These are phyloP conservation scores for Calonectria pseudoreteaudii DNA, from an alignment of 2,329 filamentous ascomycete species.

Conservation along the genomic window DNA sequence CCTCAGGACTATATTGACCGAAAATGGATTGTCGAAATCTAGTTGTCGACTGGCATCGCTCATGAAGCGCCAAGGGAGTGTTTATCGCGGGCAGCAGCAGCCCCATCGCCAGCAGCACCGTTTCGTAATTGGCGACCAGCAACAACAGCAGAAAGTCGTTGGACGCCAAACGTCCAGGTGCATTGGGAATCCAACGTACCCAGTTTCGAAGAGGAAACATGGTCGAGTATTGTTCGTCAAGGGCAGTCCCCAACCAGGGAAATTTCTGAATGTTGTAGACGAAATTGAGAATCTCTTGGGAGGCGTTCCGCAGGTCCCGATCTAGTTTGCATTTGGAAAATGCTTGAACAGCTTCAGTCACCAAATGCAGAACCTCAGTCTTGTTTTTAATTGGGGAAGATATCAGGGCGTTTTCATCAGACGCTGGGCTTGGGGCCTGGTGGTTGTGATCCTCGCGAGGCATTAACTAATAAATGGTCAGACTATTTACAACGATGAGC, in stretches of 20 bases:
- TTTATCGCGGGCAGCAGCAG: not conserved
- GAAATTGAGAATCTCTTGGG: not conserved
- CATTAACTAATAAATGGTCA: not conserved
- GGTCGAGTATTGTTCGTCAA: not conserved
- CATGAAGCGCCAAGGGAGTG: not conserved
- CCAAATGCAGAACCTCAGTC: not conserved
- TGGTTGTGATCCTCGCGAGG: not conserved
- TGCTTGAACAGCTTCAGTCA: not conserved
- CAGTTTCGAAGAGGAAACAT: not conserved
- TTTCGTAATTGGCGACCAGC: not conserved
- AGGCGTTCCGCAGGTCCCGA: not conserved
- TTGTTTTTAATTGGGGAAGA: not conserved
- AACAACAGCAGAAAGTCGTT: not conserved
- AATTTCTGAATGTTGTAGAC: constrained; percentile 3
- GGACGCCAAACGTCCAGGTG: not conserved
- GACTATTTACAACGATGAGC: not conserved
- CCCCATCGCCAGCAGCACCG: not conserved
- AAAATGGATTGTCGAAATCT: not conserved
- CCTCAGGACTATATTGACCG: not conserved
- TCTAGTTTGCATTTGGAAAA: constrained; percentile 1
- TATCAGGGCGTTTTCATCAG: not conserved
- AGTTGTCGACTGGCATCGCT: not conserved
- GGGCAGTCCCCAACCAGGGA: not conserved
- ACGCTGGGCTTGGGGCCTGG: not conserved
- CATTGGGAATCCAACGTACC: not conserved